Conservation (phyloP, 371 early-diverging fungal genomes). For the Actinomortierella ambigua region DNA sequence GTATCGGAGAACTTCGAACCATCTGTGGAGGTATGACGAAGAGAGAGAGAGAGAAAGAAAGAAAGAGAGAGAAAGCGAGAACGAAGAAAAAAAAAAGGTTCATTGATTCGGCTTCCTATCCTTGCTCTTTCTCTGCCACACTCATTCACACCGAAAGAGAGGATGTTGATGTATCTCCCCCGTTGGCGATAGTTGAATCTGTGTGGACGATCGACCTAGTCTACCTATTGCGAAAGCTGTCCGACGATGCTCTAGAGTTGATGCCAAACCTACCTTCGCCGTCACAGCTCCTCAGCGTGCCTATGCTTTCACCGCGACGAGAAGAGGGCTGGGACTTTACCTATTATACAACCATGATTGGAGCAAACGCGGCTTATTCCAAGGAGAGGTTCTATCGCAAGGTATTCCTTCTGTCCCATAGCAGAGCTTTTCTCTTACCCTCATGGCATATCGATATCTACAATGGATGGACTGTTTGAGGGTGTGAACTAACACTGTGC, state of each 20-base stretch:
- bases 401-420: conserved; percentile 8
- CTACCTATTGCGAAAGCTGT: conserved; percentile 64
- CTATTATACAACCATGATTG: conserved; percentile 84
- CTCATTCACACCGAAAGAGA: no score
- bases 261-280: conserved; percentile 20
- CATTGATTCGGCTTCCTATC: no score
- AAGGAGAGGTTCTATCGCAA: conserved; percentile 69
- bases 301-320: conserved; percentile 31
- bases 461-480: neutral
- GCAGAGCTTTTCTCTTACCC: neutral
- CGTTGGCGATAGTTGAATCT: conserved; percentile 67
- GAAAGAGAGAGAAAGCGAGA: no score
- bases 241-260: conserved; percentile 16
- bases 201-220: conserved; percentile 91
- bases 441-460: neutral
- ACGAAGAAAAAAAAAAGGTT: no score
- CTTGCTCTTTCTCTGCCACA: neutral
- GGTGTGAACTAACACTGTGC: neutral
- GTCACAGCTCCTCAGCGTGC: conserved; percentile 28
- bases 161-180: neutral
- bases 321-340: conserved; percentile 73
- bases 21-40: conserved; percentile 34
- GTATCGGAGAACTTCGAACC: conserved; percentile 47
- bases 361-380: conserved; percentile 76
- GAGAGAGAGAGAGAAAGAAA: no score